Evolutionary conservation across 306 rosid genomes (phyloP).

Genomic region (Ochetophila trinervis): DNA sequence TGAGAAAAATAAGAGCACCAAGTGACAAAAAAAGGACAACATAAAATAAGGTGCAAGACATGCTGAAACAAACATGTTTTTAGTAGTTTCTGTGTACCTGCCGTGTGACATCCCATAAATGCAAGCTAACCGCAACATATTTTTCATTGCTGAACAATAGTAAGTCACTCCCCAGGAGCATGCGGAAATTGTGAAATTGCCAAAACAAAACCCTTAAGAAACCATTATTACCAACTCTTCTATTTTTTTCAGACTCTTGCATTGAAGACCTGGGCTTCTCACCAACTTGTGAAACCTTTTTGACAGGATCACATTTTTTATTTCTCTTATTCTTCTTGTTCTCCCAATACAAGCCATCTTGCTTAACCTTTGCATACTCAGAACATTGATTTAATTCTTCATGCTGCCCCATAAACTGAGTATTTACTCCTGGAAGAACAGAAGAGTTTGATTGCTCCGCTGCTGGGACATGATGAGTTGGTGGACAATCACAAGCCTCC

Average conservation of each 20-base stretch:
- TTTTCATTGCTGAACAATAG: constrained; percentile 92
- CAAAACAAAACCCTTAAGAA: constrained; percentile 84
- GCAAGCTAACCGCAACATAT: constrained; percentile 95
- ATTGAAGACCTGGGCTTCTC: constrained; percentile 62
- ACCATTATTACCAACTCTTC: constrained; percentile 63
- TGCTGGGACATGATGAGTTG: constrained; percentile 58
- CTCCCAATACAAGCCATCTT: constrained; percentile 54
- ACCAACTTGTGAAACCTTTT: constrained; percentile 76
- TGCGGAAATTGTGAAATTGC: constrained; percentile 96
- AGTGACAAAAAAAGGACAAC: constrained; percentile 16
- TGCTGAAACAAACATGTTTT: constrained; percentile 1
- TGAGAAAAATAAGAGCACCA: constrained; percentile 25
- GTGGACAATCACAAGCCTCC: constrained; percentile 99
- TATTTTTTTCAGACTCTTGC: constrained; percentile 85
- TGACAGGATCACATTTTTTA: constrained; percentile 48
- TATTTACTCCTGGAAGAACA: constrained; percentile 65
- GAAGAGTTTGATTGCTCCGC: constrained; percentile 57
- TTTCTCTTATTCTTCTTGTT: constrained; percentile 64
- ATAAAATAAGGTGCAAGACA: constrained; percentile 9
- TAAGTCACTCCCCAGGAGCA: constrained; percentile 93
- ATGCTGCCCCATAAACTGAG: constrained; percentile 51
- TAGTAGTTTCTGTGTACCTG: constrained; percentile 49
- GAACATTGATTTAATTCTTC: constrained; percentile 51
- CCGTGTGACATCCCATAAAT: constrained; percentile 89
- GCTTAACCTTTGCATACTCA: constrained; percentile 53